Evolutionary conservation across 495 filamentous ascomycete species (phyloP), one percentile per base, ranked within the genome.

Genomic region (Lasiosphaeria ovina): DNA sequence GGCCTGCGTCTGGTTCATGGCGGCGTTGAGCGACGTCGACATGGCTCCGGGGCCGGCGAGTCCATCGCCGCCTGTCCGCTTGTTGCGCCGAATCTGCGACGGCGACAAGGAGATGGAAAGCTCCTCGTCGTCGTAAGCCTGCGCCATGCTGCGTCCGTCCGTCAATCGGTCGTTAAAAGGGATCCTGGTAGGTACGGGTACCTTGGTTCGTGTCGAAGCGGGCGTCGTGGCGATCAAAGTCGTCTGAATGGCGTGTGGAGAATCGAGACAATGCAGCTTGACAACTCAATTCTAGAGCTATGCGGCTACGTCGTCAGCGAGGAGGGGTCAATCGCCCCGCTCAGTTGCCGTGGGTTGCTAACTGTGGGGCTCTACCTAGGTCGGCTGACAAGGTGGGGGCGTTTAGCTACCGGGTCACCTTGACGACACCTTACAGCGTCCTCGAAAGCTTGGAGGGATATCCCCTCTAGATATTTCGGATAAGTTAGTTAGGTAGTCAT

Each of bases 51-150:
- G 36, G 44, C 16, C 44, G 47, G 51, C 12, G 75, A 62, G 74
- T 75, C 67, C 55, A 58, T 33, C 40, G 36, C 63, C 68, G 60
- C 62, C 70, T 47, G 62, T 59, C 56, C 63, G 59, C 54, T 73
- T 71, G 62, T 73, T 78, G 50, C 75, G 84, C 49, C 86, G 85
- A 66, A 87, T 82, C 65, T 86, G 76, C 45, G 89, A 82, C 8
- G 78, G 76, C 16, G 87, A 85, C 50, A 96, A 81, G 62, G 91
- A 91, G 74, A 97, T 89, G 70, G 92, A 90, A 51, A 97, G 86
- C 77, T 97, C 92, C 76, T 95, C 92, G 77, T 95, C 90, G 72
- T 97, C 90, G 69, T 85, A 83, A 53, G 74, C 76, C 66, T 68
- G 78, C 42, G 83, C 76, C 85, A 87, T 88, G 62, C 65, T 57